Conservation (phyloP, 805 yeast species). For the Nakazawaea pomicola region DNA sequence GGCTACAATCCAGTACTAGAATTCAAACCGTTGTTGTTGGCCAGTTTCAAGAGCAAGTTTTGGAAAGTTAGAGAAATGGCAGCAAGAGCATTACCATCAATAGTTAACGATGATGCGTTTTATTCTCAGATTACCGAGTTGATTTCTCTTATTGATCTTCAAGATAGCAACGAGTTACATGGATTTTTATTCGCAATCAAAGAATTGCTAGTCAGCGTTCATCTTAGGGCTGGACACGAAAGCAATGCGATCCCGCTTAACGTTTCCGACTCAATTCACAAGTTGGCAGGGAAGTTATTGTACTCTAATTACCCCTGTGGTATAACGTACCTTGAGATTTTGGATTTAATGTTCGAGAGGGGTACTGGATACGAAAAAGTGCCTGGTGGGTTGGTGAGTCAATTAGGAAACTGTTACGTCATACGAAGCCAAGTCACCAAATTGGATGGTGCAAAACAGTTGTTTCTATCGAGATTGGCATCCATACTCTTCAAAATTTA, state of each 20-base stretch:
- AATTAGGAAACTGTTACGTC: constrained; percentile 32
- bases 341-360: constrained; percentile 16
- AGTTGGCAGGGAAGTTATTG: constrained; percentile 14
- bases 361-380: constrained; percentile 5
- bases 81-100: constrained; percentile 58
- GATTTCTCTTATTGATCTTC: constrained; percentile 13
- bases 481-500: constrained; percentile 25
- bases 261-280: constrained; percentile 9
- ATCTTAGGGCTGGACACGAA: constrained; percentile 5
- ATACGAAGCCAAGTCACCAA: constrained; percentile 20
- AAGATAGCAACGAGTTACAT: constrained; percentile 45
- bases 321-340: constrained; percentile 28
- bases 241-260: constrained; percentile 10
- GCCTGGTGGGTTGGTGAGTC: constrained; percentile 13
- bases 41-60: constrained; percentile 44
- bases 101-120: constrained; percentile 31
- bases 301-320: constrained; percentile 25
- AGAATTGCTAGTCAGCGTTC: constrained; percentile 23
- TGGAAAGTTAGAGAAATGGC: constrained; percentile 93
- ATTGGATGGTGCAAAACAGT: constrained; percentile 46
- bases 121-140: constrained; percentile 24
- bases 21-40: constrained; percentile 43
- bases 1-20: constrained; percentile 47
- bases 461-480: constrained; percentile 33
- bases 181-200: constrained; percentile 52